Base-by-base conservation (phyloP, 352 stramenopile species). In the Phytophthora ramorum region DNA sequence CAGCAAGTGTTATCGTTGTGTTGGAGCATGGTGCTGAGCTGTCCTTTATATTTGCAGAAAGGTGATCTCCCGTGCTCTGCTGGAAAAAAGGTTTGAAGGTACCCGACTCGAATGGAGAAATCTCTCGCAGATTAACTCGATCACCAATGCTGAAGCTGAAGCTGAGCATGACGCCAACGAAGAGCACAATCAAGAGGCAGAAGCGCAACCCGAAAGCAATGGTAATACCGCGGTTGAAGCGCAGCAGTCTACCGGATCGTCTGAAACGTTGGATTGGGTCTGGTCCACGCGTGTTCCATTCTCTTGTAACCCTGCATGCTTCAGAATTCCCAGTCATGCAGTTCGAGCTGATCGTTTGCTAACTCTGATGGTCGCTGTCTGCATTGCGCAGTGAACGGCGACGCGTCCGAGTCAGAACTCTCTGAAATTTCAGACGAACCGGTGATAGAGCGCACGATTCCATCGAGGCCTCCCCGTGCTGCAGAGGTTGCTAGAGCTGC, bases 91-190 rank as follows among this genome's bases (percentile, higher is more conserved):
- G 46, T 85, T 81, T 40, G 26, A 22, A 6, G 68, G 51, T 3
- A 69, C 58, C 26, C 60, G 46, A 9, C 61, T 64, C 6, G 67
- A 78, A 37, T 87, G 78, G 78, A 47, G 32, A 43, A 49, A 83
- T 32, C 60, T 85, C 12, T 79, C 75, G 13, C 51, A 70, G 19
- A 53, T 83, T 4, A 59, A 69, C 60, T 78, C 66, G 7, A 56
- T 86, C 47, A n/a, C 46, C 7, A 35, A 17, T 34, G 4, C 20
- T 57, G 32, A 47, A 41, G 4, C 20, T 57, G 32, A 47, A 41
- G 9, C 44, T 56, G 19, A 22, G 28, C 58, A 51, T 4, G 19
- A 8, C 37, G 14, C 20, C 12, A 49, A 26, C 35, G 22, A 45
- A 51, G 43, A 53, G 14, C 54, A 59, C 48, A 45, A 58, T 28